Evolutionary conservation across 345 rosid genomes (phyloP).

Genomic region (Eucalyptus shirleyi): DNA sequence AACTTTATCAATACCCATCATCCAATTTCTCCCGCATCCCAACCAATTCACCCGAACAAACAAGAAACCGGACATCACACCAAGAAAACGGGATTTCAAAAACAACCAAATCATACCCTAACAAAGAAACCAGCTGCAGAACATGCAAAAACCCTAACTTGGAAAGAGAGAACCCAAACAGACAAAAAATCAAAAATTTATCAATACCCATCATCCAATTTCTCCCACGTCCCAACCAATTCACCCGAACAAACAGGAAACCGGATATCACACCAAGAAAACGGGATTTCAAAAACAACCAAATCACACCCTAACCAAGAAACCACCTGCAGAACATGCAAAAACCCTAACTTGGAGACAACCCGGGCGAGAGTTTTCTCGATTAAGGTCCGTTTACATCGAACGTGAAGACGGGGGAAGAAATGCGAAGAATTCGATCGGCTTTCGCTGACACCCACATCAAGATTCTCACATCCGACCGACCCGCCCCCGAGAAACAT

Average conservation of each 20-base stretch:
- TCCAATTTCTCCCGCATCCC: background rate
- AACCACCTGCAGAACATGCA: background rate
- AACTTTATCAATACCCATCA: background rate
- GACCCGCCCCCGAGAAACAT: background rate
- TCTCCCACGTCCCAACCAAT: background rate
- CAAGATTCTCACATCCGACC: background rate
- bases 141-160: background rate
- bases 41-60: background rate
- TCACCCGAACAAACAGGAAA: background rate
- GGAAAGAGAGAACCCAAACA: too few relatives aligned
- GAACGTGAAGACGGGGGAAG: background rate
- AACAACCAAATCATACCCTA: background rate
- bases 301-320: background rate
- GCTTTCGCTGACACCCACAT: background rate
- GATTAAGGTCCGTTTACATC: background rate
- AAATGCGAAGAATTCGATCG: background rate
- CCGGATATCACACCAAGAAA: background rate
- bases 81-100: background rate
- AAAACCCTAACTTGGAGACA: background rate
- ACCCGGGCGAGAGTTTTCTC: background rate
- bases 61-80: too few relatives aligned
- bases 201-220: background rate
- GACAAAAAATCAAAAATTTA: background rate
- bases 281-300: background rate
- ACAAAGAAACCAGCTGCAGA: background rate